These are phyloP conservation scores for Cylindrotheca closterium DNA, from an alignment of 108 stramenopile genomes.

Conservation along the genomic window DNA sequence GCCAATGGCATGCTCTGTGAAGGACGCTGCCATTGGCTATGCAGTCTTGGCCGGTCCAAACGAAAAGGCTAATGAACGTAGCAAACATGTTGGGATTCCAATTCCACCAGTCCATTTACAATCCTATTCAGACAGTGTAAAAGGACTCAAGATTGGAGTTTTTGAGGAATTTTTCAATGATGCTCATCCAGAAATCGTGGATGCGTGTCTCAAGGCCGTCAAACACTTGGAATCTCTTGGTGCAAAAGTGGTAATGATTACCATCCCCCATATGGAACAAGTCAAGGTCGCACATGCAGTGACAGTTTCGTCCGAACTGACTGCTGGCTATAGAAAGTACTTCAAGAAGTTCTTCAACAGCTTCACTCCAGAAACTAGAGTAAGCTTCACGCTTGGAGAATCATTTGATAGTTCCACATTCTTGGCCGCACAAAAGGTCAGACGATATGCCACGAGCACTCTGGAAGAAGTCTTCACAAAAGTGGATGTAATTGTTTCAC, in stretches of 20 bases:
- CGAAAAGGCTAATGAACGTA: not conserved
- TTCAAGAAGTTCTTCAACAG: not conserved
- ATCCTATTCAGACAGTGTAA: not conserved
- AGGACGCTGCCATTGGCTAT: not conserved
- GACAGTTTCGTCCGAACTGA: slow-evolving; percentile 48
- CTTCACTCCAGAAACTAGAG: not conserved
- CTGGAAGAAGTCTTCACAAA: not conserved
- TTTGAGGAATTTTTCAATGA: slow-evolving; percentile 34
- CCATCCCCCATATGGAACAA: slow-evolving; percentile 43
- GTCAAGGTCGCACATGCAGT: slow-evolving; percentile 48
- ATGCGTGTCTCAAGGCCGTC: slow-evolving; percentile 20
- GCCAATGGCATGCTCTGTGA: not conserved
- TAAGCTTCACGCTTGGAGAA: not conserved
- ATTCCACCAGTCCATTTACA: not conserved
- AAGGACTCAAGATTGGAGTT: not conserved
- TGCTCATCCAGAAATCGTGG: slow-evolving; percentile 12
- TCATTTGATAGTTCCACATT: not conserved
- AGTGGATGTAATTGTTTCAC: not conserved
- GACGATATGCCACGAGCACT: not conserved
- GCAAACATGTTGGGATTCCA: not conserved
- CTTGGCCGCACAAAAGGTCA: not conserved
- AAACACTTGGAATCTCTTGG: slow-evolving; percentile 27
- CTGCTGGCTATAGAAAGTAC: not conserved
- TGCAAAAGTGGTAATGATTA: slow-evolving; percentile 40
- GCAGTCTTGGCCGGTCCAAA: not conserved